A percentile compares a stretch with the other conserved stretches of the same genome.
These are phyloP conservation scores for Agrostemma githago DNA, from an alignment of 148 eudicot species.

Conservation along the genomic window DNA sequence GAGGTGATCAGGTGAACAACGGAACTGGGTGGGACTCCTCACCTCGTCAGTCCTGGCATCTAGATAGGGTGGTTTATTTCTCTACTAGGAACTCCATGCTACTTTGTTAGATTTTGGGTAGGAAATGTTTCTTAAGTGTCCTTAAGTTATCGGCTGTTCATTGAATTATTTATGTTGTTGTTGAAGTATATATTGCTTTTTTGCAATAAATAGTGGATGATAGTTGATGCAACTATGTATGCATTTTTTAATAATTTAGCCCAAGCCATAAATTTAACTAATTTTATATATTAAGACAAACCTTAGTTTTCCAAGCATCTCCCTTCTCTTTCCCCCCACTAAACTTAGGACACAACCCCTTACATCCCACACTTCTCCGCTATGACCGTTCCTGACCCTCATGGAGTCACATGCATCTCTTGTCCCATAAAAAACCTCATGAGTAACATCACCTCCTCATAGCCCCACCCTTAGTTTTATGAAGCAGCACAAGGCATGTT, in stretches of 20 bases:
- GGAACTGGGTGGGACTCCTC: slow-evolving; percentile 1
- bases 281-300: neutral
- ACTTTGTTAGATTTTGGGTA: neutral
- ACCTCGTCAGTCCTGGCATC: neutral
- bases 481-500: neutral
- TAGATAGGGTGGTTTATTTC: neutral
- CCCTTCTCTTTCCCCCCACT: neutral
- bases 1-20: neutral
- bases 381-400: neutral
- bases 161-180: neutral
- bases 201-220: neutral
- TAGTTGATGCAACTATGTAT: neutral
- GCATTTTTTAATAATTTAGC: neutral
- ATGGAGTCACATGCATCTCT: neutral
- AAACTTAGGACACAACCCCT: neutral
- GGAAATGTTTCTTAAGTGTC: neutral
- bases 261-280: neutral
- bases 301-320: neutral
- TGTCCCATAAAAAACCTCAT: neutral
- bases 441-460: no score
- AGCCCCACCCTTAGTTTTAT: no score
- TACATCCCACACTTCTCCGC: neutral
- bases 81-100: neutral
- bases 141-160: neutral
- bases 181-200: neutral